Base-by-base conservation (phyloP, 768 basidiomycete species). In the Boletus subparvulus region DNA sequence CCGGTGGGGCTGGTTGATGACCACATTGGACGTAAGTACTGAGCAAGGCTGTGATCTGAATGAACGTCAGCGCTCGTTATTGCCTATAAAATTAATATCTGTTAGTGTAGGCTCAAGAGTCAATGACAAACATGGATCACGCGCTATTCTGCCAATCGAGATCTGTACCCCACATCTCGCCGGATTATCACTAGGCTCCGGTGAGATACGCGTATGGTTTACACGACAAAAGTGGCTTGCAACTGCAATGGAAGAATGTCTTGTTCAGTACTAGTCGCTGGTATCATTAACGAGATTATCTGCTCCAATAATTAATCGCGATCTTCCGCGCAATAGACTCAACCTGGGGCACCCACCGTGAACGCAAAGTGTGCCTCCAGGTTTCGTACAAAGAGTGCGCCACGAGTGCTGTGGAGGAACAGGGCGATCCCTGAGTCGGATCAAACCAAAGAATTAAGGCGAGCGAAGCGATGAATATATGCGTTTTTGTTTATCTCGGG, bases 391-490 rank as follows among this genome's bases (percentile, higher is more conserved):
- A 49, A 46, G 37, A 56, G 50, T 26, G 47, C 43, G 28, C 44
- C 56, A 50, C 45, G 56, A 59, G 47, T 52, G 52, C 49, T 54
- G 54, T 41, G 47, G 56, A 53, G 35, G 48, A 54, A 60, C 46
- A 42, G 51, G 59, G 60, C 45, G 26, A 52, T 67, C 65, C 59
- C 65, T 68, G 59, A 64, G 37, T 54, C 67, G 68, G 67, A 68
- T 70, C 67, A 67, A 65, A 62, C 40, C 46, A 55, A 44, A 60
- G 52, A 52, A 44, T 24, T 30, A 60, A 40, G 51, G 55, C 55
- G 49, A 58, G 28, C 44, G 50, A 54, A 55, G 46, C 43, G 19
- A 36, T 44, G 51, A 32, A 54, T 46, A 56, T 46, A 54, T 52
- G 41, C 41, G 47, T 60, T 52, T 54, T 59, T 50, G 58, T 48